Evolutionary conservation across 139 green algal genomes (phyloP), one percentile per base, ranked within the genome.

Genomic region (Eudorina sp.): DNA sequence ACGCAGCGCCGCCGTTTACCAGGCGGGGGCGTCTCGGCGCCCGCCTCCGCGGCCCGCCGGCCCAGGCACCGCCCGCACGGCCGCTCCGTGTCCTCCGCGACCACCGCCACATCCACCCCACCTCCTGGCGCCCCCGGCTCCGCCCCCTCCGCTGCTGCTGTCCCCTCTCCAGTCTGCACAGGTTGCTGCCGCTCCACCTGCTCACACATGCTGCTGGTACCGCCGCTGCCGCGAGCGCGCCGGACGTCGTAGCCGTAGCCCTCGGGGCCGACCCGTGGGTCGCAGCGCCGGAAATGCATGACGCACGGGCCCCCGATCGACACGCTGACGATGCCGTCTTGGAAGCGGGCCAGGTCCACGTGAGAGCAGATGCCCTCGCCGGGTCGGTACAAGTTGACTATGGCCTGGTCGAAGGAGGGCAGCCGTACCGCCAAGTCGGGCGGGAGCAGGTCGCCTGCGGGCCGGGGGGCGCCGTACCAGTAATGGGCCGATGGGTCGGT

Each of bases 331-430:
- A 88, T 81, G 68, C 83, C 83, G 51, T 88, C 83, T 68, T 90
- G 41, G 48, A 94, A 94, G 27, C 89, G 74, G 19, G 90, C 58
- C 11, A 94, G 83, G 72, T 94, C 91, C n/a, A 94, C 86, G n/a
- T 94, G 91, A 7, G 70, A 53, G 0, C 27, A 55, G n/a, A 94
- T 91, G 77, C 91, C 91, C 38, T 94, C 86, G 0, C 91, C 91
- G 2, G 89, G 89, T 2, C 51, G 58, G 83, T 94, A 94, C 68
- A 91, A 53, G 69, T 94, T 94, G 29, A 92, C 82, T 41, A 94
- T 94, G 29, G 88, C 51, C 40, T 90, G 80, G 80, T 86, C 80
- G 43, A 86, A 86, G 21, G 43, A 27, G 0, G 80, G 80, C 18
- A 3, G 4, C 11, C 80, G 80, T n/a, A 43, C 80, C 16, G 80